phyloP scores from a whole-genome alignment of 768 basidiomycete genomes.

The Gymnopilus dilepis region DNA sequence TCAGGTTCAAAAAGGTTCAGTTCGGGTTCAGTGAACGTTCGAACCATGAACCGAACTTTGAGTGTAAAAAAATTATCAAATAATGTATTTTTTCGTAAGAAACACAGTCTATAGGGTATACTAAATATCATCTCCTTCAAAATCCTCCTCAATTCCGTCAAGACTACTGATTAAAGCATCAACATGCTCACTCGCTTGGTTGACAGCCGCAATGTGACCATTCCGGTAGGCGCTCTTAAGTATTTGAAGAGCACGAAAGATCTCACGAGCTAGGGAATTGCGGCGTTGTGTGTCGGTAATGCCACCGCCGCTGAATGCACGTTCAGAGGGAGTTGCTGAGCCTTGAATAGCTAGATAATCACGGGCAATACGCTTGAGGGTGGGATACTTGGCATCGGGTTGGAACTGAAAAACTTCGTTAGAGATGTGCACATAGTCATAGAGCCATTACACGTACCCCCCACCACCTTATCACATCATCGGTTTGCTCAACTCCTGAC shows the following conservation, averaged over 20 bases:
- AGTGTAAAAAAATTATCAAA: not conserved
- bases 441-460: not conserved
- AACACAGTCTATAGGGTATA: not conserved
- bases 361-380: not conserved
- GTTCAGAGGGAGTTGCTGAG: not conserved
- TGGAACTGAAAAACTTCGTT: not conserved
- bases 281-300: not conserved
- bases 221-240: slow-evolving; percentile 1
- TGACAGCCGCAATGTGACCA: not conserved
- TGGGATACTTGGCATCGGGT: not conserved
- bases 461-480: not conserved
- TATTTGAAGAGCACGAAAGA: not conserved
- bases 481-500: not conserved
- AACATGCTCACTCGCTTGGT: not conserved
- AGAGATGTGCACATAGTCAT: not conserved
- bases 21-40: not conserved
- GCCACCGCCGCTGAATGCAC: not conserved
- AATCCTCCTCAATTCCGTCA: not conserved
- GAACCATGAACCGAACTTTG: slow-evolving; percentile 1
- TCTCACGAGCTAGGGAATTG: not conserved
- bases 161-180: not conserved
- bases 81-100: not conserved
- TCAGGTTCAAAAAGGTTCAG: not conserved
- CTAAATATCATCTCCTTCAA: not conserved
- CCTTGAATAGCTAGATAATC: not conserved